These are phyloP conservation scores for Tuber calosporum DNA, from an alignment of 495 filamentous ascomycete species.

Conservation along the genomic window DNA sequence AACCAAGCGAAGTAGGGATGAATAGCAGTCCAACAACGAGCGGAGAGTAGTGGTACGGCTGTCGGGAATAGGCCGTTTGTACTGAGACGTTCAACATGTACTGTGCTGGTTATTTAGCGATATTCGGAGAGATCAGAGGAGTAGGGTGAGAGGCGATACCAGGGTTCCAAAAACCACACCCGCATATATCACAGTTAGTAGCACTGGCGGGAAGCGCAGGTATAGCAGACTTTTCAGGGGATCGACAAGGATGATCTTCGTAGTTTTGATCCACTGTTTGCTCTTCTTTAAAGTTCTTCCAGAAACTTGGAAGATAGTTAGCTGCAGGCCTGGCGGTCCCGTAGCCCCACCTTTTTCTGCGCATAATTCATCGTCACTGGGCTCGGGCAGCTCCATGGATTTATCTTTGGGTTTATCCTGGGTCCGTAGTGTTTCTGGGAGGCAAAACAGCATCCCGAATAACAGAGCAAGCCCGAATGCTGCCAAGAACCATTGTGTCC, in stretches of 20 bases:
- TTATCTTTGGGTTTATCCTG: slow-evolving; percentile 21
- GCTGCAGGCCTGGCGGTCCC: slow-evolving; percentile 2
- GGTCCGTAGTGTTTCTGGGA: slow-evolving; percentile 61
- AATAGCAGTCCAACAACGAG: slow-evolving; percentile 76
- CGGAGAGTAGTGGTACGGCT: slow-evolving; percentile 68
- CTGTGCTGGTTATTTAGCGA: slow-evolving; percentile 4
- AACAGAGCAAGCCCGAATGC: slow-evolving; percentile 65
- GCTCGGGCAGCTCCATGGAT: slow-evolving; percentile 11
- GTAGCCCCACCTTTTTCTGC: background rate
- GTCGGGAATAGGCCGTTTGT: slow-evolving; percentile 61
- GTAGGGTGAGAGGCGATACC: slow-evolving; percentile 6
- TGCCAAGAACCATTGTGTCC: slow-evolving; percentile 79
- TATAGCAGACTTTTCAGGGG: slow-evolving; percentile 72
- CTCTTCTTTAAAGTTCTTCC: slow-evolving; percentile 44
- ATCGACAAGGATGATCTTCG: slow-evolving; percentile 67
- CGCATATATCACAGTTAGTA: slow-evolving; percentile 73
- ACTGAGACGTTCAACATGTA: slow-evolving; percentile 85
- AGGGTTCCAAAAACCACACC: slow-evolving; percentile 73
- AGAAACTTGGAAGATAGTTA: slow-evolving; percentile 19
- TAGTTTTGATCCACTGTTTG: slow-evolving; percentile 47
- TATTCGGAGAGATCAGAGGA: background rate
- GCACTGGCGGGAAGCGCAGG: slow-evolving; percentile 71
- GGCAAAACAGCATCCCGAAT: slow-evolving; percentile 56
- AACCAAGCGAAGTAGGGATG: slow-evolving; percentile 72
- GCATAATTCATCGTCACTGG: background rate